Base-by-base conservation (phyloP, 768 basidiomycete genomes). In the Boletus sp. region DNA sequence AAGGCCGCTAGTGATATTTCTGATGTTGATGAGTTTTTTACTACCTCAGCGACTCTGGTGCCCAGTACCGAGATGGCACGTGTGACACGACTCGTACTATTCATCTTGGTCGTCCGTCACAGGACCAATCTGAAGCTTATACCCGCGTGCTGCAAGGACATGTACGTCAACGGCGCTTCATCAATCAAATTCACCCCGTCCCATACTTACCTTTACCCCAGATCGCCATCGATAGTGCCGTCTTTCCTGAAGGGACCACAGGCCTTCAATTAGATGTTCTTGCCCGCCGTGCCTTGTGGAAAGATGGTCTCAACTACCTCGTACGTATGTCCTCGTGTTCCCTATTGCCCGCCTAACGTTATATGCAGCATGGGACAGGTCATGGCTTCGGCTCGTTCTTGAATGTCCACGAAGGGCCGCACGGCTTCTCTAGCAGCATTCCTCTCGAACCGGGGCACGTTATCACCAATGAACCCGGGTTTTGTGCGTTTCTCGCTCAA, bases 131-230 rank as follows among this genome's bases (percentile, higher is more conserved):
- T 67, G 88, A 94, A 60, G 93, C 96, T 1, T 99, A 85, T 72
- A 99, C 97, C 30, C 80, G 93, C 43, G 97, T 98, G 40, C 70
- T 99, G 53, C 97, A 99, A 73, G 96, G 95, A 8, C 97, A 99
- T 74, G 91, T 93, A 76, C 64, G 90, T 80, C 54, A 55, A 61
- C 37, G 53, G 45, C 56, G 37, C 55, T 44, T 64, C 56, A 56
- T 64, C 47, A 19, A 55, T 62, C 49, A 59, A 37, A 8, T 23
- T 49, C 37, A 51, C 57, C 54, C 49, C 43, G 40, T 38, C 38
- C 44, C 57, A 64, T 51, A 52, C 54, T 59, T 45, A 62, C 69
- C 50, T 47, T 43, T 52, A 54, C 52, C 61, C 58, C 62, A 93
- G 85, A 96, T 98, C 59, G 92, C 92, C 25, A 90, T 98, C 63